Conservation (phyloP, 805 yeast genomes). For the Trichomonascus vanleenenianus region DNA sequence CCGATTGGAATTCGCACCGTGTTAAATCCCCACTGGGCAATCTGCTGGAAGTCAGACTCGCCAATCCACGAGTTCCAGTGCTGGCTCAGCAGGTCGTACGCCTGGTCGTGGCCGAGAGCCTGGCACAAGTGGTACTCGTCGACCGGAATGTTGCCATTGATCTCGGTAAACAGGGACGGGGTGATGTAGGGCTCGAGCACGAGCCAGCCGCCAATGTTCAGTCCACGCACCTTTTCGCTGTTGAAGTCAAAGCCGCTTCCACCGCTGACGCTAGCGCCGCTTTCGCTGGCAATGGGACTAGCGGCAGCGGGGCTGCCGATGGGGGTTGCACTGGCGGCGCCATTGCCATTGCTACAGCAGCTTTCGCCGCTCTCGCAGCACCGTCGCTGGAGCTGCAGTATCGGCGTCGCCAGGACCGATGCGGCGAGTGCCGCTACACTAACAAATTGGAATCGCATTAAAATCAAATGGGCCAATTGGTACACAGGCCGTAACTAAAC, state of each 20-base stretch:
- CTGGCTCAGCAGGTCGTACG: constrained; percentile 41
- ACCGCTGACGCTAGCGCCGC: not conserved
- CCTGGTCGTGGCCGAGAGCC: constrained; percentile 52
- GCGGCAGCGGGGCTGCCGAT: not conserved
- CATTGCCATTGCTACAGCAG: no score
- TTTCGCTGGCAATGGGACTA: not conserved
- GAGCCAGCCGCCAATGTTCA: constrained; percentile 86
- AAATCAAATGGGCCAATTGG: no score
- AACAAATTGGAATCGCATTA: no score
- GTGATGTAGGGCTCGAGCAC: constrained; percentile 82
- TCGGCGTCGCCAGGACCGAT: no score
- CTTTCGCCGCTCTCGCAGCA: not conserved
- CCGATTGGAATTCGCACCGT: constrained; percentile 88
- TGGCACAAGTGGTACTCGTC: constrained; percentile 73
- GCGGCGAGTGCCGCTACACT: no score
- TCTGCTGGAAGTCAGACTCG: constrained; percentile 59
- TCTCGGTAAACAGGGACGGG: constrained; percentile 59
- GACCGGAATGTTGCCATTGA: constrained; percentile 45
- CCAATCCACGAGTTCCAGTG: constrained; percentile 81
- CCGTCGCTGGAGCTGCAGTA: no score
- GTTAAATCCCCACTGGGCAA: constrained; percentile 61
- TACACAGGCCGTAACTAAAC: no score
- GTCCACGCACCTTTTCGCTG: constrained; percentile 33
- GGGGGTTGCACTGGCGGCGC: no score
- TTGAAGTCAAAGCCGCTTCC: constrained; percentile 22